phyloP scores from a whole-genome alignment of 2,329 filamentous ascomycete genomes.

The Anisogramma anomala region DNA sequence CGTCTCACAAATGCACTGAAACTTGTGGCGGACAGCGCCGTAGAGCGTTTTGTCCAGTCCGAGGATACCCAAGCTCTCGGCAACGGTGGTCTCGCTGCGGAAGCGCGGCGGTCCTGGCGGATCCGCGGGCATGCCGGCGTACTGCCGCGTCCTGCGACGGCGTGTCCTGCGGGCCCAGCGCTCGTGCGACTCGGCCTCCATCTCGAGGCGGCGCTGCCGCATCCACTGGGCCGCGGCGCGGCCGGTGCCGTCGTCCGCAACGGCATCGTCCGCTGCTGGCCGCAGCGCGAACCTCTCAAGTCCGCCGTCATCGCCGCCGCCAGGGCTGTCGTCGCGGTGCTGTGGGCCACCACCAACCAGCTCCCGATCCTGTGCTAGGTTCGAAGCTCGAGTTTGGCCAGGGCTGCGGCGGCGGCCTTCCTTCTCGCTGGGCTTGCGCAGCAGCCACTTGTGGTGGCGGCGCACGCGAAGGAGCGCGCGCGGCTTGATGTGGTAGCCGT shows the following conservation, averaged over 20 bases:
- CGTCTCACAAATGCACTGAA: constrained; percentile 58
- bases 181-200: constrained; percentile 50
- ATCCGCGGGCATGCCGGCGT: constrained; percentile 56
- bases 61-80: constrained; percentile 63
- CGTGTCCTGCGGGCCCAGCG: constrained; percentile 54
- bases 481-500: constrained; percentile 60
- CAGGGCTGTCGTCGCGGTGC: too few species aligned
- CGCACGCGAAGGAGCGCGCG: constrained; percentile 60
- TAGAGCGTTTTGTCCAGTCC: constrained; percentile 53
- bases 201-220: constrained; percentile 39
- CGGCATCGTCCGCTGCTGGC: neutral
- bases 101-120: constrained; percentile 60
- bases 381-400: neutral
- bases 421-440: constrained; percentile 45
- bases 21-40: constrained; percentile 51
- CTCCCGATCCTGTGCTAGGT: too few species aligned
- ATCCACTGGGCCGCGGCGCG: constrained; percentile 37
- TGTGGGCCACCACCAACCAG: too few species aligned
- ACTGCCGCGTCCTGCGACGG: constrained; percentile 55
- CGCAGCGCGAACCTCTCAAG: constrained; percentile 1
- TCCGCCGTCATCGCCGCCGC: constrained; percentile 4
- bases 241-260: constrained; percentile 19
- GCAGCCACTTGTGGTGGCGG: constrained; percentile 54
- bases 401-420: constrained; percentile 10
- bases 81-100: constrained; percentile 71